Percentiles rank a stretch among this genome's conserved stretches.
phyloP scores from a whole-genome alignment of 768 basidiomycete species.

The Sarcomyxa edulis region DNA sequence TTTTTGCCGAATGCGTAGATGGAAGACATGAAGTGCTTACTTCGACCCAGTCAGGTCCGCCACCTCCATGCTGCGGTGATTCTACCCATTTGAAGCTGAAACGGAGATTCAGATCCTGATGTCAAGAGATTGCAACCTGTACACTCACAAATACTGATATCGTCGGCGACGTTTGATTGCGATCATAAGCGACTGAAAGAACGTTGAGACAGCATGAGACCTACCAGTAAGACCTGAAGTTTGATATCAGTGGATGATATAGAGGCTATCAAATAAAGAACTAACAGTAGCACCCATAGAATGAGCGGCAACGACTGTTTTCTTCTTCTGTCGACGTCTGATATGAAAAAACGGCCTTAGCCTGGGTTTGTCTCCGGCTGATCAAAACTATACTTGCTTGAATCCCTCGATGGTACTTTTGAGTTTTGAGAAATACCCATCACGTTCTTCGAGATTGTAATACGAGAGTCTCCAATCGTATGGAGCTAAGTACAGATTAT shows the following conservation, averaged over 20 bases:
- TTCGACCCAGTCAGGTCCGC: conserved; percentile 90
- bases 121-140: not conserved
- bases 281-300: conserved; percentile 82
- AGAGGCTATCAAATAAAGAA: conserved; percentile 1
- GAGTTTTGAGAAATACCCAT: conserved; percentile 82
- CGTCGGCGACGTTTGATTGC: conserved; percentile 8
- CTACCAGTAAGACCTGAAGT: conserved; percentile 45
- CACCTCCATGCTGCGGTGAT: conserved; percentile 72
- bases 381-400: conserved; percentile 38
- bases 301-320: conserved; percentile 80
- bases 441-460: conserved; percentile 88
- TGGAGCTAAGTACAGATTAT: conserved; percentile 77
- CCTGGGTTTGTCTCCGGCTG: not conserved
- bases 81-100: conserved; percentile 95
- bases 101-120: not conserved
- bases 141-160: conserved; percentile 82
- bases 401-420: conserved; percentile 80
- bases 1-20: conserved; percentile 2
- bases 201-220: conserved; percentile 19
- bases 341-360: not conserved
- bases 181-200: conserved; percentile 1
- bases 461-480: conserved; percentile 92
- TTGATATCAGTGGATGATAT: not conserved
- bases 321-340: conserved; percentile 67
- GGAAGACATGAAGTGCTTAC: conserved; percentile 28